Evolutionary conservation across 2,329 filamentous ascomycete species (phyloP).

Genomic region (Emmonsia crescens): DNA sequence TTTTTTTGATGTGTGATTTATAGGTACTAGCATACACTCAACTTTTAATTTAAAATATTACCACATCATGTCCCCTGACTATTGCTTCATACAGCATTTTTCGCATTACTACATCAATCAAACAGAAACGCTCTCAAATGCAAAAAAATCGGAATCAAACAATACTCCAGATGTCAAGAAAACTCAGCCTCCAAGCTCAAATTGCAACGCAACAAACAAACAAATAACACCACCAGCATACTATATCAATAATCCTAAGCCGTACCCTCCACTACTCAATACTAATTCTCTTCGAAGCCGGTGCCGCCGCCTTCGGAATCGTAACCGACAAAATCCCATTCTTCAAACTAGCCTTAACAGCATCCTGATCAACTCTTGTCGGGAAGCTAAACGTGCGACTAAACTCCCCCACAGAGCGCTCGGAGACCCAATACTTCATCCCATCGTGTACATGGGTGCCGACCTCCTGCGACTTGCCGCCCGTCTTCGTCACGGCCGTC

Average conservation of each 20-base stretch:
- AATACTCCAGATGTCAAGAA: background rate
- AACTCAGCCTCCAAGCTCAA: background rate
- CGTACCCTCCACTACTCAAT: constrained; percentile 34
- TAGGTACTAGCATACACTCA: background rate
- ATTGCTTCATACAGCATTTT: background rate
- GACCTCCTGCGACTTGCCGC: background rate
- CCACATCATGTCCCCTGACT: background rate
- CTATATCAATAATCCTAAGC: too few species aligned
- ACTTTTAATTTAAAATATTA: background rate
- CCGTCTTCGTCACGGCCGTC: background rate
- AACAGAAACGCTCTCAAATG: background rate
- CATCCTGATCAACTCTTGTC: constrained; percentile 45
- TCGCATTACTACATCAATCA: background rate
- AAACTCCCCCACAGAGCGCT: constrained; percentile 48
- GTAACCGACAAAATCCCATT: constrained; percentile 47
- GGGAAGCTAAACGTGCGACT: constrained; percentile 48
- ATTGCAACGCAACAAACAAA: background rate
- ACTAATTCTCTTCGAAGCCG: constrained; percentile 41
- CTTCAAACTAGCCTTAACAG: constrained; percentile 47
- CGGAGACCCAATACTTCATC: constrained; percentile 45
- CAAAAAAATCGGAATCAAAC: background rate
- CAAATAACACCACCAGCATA: background rate
- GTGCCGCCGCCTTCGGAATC: constrained; percentile 44
- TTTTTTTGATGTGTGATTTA: background rate
- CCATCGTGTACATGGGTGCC: constrained; percentile 14